These are phyloP conservation scores for Mycena sanguinolenta DNA, from an alignment of 768 basidiomycete species.

Conservation along the genomic window DNA sequence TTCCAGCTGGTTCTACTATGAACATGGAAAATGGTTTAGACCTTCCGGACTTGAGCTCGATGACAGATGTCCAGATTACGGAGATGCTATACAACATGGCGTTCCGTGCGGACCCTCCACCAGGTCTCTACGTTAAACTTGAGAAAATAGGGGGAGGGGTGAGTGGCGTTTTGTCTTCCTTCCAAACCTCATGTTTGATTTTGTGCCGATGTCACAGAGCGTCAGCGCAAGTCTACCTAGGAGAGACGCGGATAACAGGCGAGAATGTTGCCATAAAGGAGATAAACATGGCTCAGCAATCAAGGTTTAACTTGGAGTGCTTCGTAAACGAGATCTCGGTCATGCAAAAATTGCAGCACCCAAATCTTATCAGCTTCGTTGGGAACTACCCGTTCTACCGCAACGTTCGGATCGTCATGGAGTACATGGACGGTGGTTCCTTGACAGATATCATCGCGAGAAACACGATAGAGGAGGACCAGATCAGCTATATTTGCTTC, in stretches of 20 bases:
- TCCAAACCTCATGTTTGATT: neutral
- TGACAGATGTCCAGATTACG: slow-evolving; percentile 99
- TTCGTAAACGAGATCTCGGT: slow-evolving; percentile 91
- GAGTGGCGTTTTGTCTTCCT: slow-evolving; percentile 53
- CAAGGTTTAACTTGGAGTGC: neutral
- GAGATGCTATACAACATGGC: slow-evolving; percentile 94
- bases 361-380: slow-evolving; percentile 95
- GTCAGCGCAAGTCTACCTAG: neutral
- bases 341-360: slow-evolving; percentile 98
- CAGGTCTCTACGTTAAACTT: slow-evolving; percentile 92
- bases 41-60: slow-evolving; percentile 66
- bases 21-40: too few relatives aligned
- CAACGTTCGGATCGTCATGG: slow-evolving; percentile 97
- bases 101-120: slow-evolving; percentile 88
- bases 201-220: neutral
- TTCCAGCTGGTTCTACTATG: too few relatives aligned
- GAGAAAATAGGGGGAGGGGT: slow-evolving; percentile 99
- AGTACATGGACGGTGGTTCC: slow-evolving; percentile 98
- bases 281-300: neutral
- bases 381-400: slow-evolving; percentile 90
- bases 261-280: slow-evolving; percentile 3
- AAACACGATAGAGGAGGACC: slow-evolving; percentile 93
- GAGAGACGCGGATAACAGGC: neutral
- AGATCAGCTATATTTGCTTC: slow-evolving; percentile 89
- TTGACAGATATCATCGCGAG: slow-evolving; percentile 98